These are phyloP conservation scores for Fusarium sublunatum DNA, from an alignment of 2,329 filamentous ascomycete species.

Conservation along the genomic window DNA sequence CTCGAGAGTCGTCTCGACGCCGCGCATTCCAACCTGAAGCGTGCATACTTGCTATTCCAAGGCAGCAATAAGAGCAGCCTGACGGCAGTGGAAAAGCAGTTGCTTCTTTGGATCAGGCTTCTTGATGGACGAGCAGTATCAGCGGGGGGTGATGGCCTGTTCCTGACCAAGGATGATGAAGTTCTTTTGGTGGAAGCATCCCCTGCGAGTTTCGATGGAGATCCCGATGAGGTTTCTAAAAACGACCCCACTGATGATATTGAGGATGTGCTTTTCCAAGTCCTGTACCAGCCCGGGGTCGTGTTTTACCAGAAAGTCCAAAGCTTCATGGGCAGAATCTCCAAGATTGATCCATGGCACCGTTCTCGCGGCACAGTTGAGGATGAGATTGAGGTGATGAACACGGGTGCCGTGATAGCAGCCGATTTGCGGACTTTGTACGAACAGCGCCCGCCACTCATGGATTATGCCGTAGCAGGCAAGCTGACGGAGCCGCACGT, in stretches of 20 bases:
- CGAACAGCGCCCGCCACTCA: slow-evolving; percentile 62
- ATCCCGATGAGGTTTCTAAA: slow-evolving; percentile 41
- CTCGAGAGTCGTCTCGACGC: slow-evolving; percentile 56
- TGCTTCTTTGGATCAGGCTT: slow-evolving; percentile 66
- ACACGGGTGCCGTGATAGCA: slow-evolving; percentile 61
- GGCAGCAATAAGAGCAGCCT: slow-evolving; percentile 53
- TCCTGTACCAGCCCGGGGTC: slow-evolving; percentile 65
- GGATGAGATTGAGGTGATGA: slow-evolving; percentile 69
- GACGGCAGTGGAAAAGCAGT: slow-evolving; percentile 56
- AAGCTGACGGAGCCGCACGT: slow-evolving; percentile 61
- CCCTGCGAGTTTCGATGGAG: slow-evolving; percentile 52
- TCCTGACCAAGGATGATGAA: slow-evolving; percentile 61
- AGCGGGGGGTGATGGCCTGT: slow-evolving; percentile 66
- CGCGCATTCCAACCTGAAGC: slow-evolving; percentile 62
- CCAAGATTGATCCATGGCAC: slow-evolving; percentile 67
- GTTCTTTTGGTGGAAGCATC: slow-evolving; percentile 58
- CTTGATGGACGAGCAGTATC: slow-evolving; percentile 66
- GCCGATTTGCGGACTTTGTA: slow-evolving; percentile 63
- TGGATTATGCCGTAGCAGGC: slow-evolving; percentile 66
- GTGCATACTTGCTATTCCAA: slow-evolving; percentile 61
- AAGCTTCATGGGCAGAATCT: slow-evolving; percentile 67
- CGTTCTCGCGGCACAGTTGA: slow-evolving; percentile 65
- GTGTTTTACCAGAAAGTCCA: slow-evolving; percentile 69
- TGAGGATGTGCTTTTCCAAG: slow-evolving; percentile 65
- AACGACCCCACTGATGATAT: slow-evolving; percentile 50